A percentile compares a stretch with the other conserved stretches of the same genome.
Conservation (phyloP, 441 rosid species). For the Biscutella laevigata region DNA sequence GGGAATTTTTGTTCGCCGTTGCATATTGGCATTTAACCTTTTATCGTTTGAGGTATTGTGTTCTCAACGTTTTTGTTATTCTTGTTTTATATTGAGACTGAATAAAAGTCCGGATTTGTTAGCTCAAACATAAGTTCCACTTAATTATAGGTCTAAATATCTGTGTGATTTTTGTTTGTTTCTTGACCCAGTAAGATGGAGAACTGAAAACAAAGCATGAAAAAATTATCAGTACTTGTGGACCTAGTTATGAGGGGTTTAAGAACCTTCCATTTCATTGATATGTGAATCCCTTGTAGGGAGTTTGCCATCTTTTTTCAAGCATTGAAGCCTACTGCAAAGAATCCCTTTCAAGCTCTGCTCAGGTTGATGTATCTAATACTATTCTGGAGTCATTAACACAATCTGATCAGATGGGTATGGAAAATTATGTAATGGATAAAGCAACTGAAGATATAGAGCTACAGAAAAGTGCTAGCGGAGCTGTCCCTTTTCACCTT, state of each 20-base stretch:
- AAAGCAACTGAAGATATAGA: constrained; percentile 67
- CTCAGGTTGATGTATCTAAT: constrained; percentile 43
- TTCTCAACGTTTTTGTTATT: background rate
- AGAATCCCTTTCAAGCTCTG: constrained; percentile 52
- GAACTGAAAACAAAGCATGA: too few species aligned
- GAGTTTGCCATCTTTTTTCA: constrained; percentile 78
- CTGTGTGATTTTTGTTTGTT: background rate
- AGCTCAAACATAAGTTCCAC: background rate
- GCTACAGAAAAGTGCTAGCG: constrained; percentile 51
- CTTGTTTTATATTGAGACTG: background rate
- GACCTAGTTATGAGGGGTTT: background rate
- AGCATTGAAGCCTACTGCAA: constrained; percentile 61
- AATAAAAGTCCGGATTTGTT: background rate
- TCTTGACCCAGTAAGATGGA: background rate
- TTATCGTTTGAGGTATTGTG: constrained; percentile 70
- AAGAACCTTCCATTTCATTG: background rate
- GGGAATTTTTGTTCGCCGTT: constrained; percentile 83
- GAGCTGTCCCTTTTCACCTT: constrained; percentile 70
- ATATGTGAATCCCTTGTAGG: constrained; percentile 39
- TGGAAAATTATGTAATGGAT: constrained; percentile 63
- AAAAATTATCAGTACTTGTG: too few species aligned
- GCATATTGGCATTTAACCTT: constrained; percentile 70
- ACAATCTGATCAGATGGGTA: constrained; percentile 79
- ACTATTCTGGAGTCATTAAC: constrained; percentile 43
- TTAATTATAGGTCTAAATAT: background rate